A percentile compares a stretch with the other conserved stretches of the same genome.
phyloP scores from a whole-genome alignment of 75 land plant species.

The Selaginella moellendorffii region DNA sequence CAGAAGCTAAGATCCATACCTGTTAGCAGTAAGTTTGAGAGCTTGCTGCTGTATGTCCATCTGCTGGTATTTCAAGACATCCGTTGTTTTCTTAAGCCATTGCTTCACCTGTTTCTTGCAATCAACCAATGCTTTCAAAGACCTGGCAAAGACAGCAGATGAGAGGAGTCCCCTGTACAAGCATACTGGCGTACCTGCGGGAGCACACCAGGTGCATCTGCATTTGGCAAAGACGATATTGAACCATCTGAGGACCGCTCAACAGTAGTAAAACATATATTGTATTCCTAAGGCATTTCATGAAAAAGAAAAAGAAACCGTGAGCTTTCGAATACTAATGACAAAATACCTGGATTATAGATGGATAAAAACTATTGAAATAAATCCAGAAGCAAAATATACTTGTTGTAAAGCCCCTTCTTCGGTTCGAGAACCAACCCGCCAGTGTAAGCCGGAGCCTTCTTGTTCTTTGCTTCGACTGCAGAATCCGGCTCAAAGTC shows the following conservation, averaged over 20 bases:
- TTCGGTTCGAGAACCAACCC: slow-evolving; percentile 96
- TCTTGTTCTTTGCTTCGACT: slow-evolving; percentile 60
- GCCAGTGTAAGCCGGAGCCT: slow-evolving; percentile 76
- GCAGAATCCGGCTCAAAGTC: slow-evolving; percentile 17
- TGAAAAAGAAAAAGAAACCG: too few species aligned
- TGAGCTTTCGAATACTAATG: slow-evolving; percentile 81
- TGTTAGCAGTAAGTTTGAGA: slow-evolving; percentile 96
- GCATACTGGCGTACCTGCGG: slow-evolving; percentile 54
- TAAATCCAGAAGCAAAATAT: slow-evolving; percentile 74
- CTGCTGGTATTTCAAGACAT: slow-evolving; percentile 64
- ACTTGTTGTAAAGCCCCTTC: slow-evolving; percentile 93
- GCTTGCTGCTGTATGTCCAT: slow-evolving; percentile 96
- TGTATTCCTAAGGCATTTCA: slow-evolving; percentile 99
- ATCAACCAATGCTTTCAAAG: slow-evolving; percentile 64
- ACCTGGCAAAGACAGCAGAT: too few species aligned
- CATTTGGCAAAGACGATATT: slow-evolving; percentile 47
- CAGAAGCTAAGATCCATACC: slow-evolving; percentile 27
- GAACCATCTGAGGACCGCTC: slow-evolving; percentile 58
- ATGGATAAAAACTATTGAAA: slow-evolving; percentile 98
- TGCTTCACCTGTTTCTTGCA: slow-evolving; percentile 69
- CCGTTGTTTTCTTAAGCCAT: slow-evolving; percentile 63
- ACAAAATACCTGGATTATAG: slow-evolving; percentile 95
- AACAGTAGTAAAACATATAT: slow-evolving; percentile 95
- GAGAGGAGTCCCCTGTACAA: too few species aligned
- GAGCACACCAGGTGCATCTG: slow-evolving; percentile 49